Conservation (phyloP, 2,329 filamentous ascomycete species). For the Lasiodiplodia sp. region DNA sequence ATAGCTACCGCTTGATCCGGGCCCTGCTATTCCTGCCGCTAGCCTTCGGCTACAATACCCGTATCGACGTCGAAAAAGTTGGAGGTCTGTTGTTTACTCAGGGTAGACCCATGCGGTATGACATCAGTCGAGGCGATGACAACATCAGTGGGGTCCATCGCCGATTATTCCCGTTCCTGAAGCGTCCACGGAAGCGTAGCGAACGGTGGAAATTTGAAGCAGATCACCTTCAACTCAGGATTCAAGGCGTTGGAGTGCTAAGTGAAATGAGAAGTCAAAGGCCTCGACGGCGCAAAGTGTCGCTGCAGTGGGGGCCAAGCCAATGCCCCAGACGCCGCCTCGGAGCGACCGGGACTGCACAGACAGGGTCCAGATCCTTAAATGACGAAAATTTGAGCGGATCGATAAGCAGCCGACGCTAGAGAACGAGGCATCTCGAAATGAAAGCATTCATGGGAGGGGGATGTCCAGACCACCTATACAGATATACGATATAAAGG, state of each 20-base stretch:
- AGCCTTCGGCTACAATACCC: too few species aligned
- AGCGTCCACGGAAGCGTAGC: background rate
- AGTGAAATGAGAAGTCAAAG: too few species aligned
- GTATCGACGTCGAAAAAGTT: too few species aligned
- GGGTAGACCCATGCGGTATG: background rate
- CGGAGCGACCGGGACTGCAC: background rate
- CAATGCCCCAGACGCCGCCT: too few species aligned
- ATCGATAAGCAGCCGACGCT: background rate
- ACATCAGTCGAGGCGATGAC: slow-evolving; percentile 6
- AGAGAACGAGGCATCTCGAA: background rate
- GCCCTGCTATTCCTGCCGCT: too few species aligned
- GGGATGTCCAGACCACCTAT: background rate
- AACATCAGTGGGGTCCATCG: background rate
- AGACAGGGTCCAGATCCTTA: background rate
- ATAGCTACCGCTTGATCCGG: too few species aligned
- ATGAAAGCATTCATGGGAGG: background rate
- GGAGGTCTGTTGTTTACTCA: background rate
- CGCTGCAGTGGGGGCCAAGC: too few species aligned
- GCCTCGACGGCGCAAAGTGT: too few species aligned
- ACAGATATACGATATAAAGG: slow-evolving; percentile 1
- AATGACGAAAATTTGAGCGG: slow-evolving; percentile 10
- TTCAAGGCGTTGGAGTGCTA: too few species aligned
- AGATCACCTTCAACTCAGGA: too few species aligned
- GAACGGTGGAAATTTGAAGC: background rate
- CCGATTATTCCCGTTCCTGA: background rate